Evolutionary conservation across 1,284 basidiomycete species (phyloP), one percentile per base, ranked within the genome.

Genomic region (Coriolopsis trogii): DNA sequence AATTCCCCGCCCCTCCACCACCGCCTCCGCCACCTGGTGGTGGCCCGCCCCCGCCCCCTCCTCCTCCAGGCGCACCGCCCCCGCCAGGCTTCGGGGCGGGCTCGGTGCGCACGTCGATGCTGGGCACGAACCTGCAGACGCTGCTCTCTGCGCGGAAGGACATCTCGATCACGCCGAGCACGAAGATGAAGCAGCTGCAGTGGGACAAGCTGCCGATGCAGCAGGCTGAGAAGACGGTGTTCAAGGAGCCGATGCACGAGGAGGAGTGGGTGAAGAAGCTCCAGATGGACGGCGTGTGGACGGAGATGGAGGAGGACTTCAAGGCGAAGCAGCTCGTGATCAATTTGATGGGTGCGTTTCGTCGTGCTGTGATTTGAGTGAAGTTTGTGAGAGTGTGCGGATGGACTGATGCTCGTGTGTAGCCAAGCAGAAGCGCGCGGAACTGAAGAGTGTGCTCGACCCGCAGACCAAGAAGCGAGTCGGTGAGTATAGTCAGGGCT

Each of bases 281-380:
- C 50, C 85, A 89, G 64, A 72, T 76, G 43, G 90, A 93, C 65
- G 93, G 95, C 34, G 84, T 99, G 9, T 98, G 95, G 87, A 82
- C 82, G 63, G 91, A 95, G 73, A 98, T 99, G 89, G 95, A 99
- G 70, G 91, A 97, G 65, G 95, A 96, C 67, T 99, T 99, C 78
- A 95, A 96, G 68, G 95, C 95, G 16, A 95, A 96, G 72, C 94
- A 97, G 70, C 79, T 94, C 41, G 93, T 95, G 61, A 87, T 90
- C 56, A 90, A 89, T 63, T 67, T 91, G 13, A 82, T 92, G 77
- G 86, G 88, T 87, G 65, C 47, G 78, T 63, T 23, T 36, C 30
- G 51, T 49, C 29, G 20, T 34, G 6, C 15, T n/a, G 16, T 21
- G 33, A 1, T 15, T 13, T 26, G 47, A 12, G 63, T n/a, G n/a